These are phyloP conservation scores for Oehlia diaphana DNA, from an alignment of 192 early-diverging fungal genomes.

Conservation along the genomic window DNA sequence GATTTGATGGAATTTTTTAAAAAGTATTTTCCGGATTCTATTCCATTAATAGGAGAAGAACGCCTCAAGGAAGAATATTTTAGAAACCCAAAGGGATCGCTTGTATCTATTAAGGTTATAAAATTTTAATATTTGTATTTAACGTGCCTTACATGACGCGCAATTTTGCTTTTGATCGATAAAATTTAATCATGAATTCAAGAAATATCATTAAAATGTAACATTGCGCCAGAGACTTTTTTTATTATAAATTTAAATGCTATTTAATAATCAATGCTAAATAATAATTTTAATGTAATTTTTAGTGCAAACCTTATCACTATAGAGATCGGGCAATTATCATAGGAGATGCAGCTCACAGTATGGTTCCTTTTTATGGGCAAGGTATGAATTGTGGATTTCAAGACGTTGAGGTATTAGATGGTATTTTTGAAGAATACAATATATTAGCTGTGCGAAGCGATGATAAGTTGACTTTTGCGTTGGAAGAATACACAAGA, in stretches of 20 bases:
- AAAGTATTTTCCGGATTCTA: constrained; percentile 72
- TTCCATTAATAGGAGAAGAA: constrained; percentile 76
- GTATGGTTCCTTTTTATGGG: constrained; percentile 99
- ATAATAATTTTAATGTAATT: neutral
- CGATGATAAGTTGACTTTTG: constrained; percentile 34
- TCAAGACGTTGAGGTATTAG: constrained; percentile 80
- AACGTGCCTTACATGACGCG: neutral
- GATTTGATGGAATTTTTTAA: constrained; percentile 74
- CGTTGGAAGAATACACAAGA: constrained; percentile 73
- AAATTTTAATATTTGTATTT: neutral
- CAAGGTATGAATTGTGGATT: constrained; percentile 99
- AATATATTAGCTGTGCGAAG: constrained; percentile 51
- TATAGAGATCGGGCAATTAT: constrained; percentile 76
- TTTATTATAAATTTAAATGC: neutral
- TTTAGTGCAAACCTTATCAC: constrained; percentile 73
- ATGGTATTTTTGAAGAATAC: constrained; percentile 58
- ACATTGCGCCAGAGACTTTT: neutral
- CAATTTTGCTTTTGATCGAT: neutral
- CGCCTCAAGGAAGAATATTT: constrained; percentile 76
- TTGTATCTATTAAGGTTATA: constrained; percentile 77
- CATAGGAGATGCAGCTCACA: constrained; percentile 94
- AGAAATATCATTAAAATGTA: neutral
- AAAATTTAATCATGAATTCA: neutral
- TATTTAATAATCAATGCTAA: neutral
- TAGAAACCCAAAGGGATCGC: constrained; percentile 78